Conservation (phyloP, 2,329 filamentous ascomycete genomes). For the Elsinoe batatas region DNA sequence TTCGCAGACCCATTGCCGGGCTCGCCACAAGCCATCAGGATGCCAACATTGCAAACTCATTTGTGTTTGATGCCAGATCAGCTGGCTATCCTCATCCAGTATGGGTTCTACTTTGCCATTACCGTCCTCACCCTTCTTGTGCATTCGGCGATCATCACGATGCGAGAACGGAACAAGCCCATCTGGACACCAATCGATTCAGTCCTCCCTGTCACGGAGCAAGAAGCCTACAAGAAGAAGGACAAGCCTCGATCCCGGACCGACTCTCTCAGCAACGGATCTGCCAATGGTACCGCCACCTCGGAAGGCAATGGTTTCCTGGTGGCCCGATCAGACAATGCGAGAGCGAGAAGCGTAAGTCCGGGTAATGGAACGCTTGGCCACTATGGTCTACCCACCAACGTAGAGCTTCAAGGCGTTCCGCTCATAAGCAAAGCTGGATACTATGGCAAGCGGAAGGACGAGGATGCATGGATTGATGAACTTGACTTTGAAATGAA, state of each 20-base stretch:
- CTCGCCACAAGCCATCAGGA: constrained; percentile 18
- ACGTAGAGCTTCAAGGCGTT: constrained; percentile 15
- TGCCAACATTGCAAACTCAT: constrained; percentile 68
- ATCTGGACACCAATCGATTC: constrained; percentile 15
- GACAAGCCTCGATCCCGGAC: constrained; percentile 16
- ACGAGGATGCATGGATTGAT: constrained; percentile 22
- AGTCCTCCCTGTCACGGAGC: constrained; percentile 24
- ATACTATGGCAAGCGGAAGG: constrained; percentile 27
- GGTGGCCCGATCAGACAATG: constrained; percentile 24
- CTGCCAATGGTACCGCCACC: constrained; percentile 18
- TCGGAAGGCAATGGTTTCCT: constrained; percentile 15
- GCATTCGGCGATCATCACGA: constrained; percentile 32
- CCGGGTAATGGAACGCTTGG: constrained; percentile 20
- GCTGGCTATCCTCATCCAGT: constrained; percentile 71
- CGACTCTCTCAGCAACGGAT: constrained; percentile 20
- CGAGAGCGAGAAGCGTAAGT: constrained; percentile 31
- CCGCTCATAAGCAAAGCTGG: constrained; percentile 35
- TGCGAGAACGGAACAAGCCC: constrained; percentile 16
- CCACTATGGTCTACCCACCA: constrained; percentile 22
- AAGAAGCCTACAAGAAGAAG: constrained; percentile 21
- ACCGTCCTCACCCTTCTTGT: constrained; percentile 41
- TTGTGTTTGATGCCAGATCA: constrained; percentile 87
- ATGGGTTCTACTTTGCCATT: constrained; percentile 52
- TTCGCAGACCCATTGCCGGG: constrained; percentile 19
- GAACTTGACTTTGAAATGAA: constrained; percentile 22